These are phyloP conservation scores for Pythium utonaiense DNA, from an alignment of 352 stramenopile genomes.

Conservation along the genomic window DNA sequence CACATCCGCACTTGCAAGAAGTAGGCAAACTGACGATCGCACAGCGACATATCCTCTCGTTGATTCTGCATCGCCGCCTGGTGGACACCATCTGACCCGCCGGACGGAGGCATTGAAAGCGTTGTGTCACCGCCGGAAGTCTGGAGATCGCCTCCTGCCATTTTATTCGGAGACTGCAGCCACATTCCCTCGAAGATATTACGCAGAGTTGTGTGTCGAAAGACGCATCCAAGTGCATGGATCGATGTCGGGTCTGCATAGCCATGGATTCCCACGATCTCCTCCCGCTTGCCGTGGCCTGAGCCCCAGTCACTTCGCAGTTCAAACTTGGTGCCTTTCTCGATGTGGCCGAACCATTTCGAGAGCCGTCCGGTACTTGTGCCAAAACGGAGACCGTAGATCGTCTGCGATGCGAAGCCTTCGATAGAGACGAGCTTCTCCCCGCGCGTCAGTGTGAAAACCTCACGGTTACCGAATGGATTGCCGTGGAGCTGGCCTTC, in stretches of 20 bases:
- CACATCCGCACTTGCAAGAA: constrained; percentile 78
- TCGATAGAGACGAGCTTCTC: constrained; percentile 65
- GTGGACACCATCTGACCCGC: background rate
- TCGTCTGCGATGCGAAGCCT: constrained; percentile 66
- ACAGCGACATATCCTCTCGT: constrained; percentile 30
- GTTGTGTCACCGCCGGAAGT: constrained; percentile 4
- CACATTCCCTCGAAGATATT: constrained; percentile 83
- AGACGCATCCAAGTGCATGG: constrained; percentile 60
- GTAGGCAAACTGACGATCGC: constrained; percentile 74
- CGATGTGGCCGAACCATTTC: constrained; percentile 74
- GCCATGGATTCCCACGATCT: constrained; percentile 70
- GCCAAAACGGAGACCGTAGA: constrained; percentile 63
- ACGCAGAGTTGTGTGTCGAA: constrained; percentile 56
- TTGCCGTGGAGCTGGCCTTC: constrained; percentile 63
- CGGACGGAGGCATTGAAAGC: background rate
- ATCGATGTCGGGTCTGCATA: constrained; percentile 62
- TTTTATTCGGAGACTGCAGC: constrained; percentile 29
- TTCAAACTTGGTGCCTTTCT: constrained; percentile 68
- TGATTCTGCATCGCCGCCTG: background rate
- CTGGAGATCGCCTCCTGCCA: background rate
- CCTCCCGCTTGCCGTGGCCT: constrained; percentile 35
- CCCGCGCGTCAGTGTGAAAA: constrained; percentile 47
- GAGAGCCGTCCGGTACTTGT: constrained; percentile 54
- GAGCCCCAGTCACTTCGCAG: constrained; percentile 44
- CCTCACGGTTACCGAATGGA: constrained; percentile 60